Conservation (phyloP, 78 protist genomes). For the Emiliania huxleyi region DNA sequence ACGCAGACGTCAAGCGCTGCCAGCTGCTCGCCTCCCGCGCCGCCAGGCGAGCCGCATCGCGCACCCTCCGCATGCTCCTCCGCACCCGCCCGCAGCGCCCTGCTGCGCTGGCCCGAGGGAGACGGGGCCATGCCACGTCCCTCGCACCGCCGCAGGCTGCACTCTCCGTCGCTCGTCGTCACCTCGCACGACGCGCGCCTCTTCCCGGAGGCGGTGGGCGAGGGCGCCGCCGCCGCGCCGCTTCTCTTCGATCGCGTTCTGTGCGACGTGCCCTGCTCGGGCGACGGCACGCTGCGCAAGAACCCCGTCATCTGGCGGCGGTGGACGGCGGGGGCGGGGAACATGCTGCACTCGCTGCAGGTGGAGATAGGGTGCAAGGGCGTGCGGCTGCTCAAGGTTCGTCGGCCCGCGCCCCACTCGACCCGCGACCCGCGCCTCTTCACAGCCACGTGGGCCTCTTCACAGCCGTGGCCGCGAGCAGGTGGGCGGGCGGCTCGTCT, state of each 20-base stretch:
- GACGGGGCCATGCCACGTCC: not conserved
- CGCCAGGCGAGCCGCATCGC: not conserved
- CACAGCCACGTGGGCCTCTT: no score
- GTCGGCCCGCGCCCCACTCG: not conserved
- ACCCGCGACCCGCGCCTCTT: no score
- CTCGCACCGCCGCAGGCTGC: not conserved
- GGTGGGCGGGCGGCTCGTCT: constrained; percentile 59
- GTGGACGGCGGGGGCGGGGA: constrained; percentile 3
- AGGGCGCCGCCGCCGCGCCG: not conserved
- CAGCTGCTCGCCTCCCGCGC: constrained; percentile 3
- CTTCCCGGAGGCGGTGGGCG: not conserved
- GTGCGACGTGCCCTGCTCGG: constrained; percentile 70
- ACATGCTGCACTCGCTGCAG: constrained; percentile 52
- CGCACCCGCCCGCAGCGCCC: no score
- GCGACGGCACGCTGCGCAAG: constrained; percentile 61
- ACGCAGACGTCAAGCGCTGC: constrained; percentile 19
- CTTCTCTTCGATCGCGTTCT: constrained; percentile 33
- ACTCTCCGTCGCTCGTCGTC: not conserved
- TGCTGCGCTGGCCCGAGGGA: no score
- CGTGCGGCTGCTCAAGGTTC: constrained; percentile 1
- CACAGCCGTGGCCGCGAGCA: no score
- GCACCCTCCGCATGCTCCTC: no score
- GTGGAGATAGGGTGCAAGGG: constrained; percentile 14
- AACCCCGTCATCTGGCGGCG: constrained; percentile 41
- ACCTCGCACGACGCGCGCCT: constrained; percentile 22